These are phyloP conservation scores for Mortierella hygrophila DNA, from an alignment of 192 early-diverging fungal genomes.

Conservation along the genomic window DNA sequence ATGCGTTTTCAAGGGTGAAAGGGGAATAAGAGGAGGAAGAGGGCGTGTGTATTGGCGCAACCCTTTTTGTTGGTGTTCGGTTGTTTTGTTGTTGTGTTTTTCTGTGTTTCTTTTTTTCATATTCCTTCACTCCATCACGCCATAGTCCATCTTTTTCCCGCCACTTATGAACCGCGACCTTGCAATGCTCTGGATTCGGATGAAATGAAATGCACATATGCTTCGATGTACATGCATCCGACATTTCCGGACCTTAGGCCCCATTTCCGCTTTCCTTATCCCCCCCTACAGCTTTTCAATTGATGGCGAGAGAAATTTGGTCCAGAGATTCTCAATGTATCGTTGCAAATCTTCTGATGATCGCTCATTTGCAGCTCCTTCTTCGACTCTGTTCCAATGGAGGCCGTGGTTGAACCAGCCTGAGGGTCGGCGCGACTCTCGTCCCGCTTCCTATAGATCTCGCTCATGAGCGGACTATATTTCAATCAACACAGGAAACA, in stretches of 20 bases:
- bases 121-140: neutral
- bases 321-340: too few relatives aligned
- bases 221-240: neutral
- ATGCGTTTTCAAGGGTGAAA: too few relatives aligned
- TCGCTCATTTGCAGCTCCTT: neutral
- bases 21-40: too few relatives aligned
- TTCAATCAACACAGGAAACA: neutral
- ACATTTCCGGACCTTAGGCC: neutral
- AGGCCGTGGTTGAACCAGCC: neutral
- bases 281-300: too few relatives aligned
- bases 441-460: slow-evolving; percentile 78
- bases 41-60: too few relatives aligned
- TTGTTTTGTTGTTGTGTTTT: neutral
- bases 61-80: neutral
- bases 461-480: slow-evolving; percentile 77
- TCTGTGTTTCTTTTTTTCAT: neutral
- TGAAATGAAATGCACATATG: neutral
- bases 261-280: too few relatives aligned
- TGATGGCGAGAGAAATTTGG: too few relatives aligned
- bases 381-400: neutral
- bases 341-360: neutral
- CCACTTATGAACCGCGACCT: neutral
- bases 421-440: neutral
- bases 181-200: neutral
- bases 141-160: neutral